Base-by-base conservation (phyloP, 371 early-diverging fungal genomes). In the Actinomucor elegans region DNA sequence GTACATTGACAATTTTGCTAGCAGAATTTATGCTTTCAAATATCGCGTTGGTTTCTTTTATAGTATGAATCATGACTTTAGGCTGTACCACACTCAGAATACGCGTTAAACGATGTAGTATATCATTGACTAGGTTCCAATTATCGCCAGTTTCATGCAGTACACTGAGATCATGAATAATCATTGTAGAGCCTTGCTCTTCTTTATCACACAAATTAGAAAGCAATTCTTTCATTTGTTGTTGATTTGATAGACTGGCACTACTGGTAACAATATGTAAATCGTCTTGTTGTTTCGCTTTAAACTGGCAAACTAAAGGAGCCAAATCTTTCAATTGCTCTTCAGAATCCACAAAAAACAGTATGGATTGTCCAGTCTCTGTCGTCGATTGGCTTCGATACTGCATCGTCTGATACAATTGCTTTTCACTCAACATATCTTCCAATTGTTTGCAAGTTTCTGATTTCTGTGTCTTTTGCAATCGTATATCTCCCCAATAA, bases 231-330 rank as follows among this genome's bases (percentile, higher is more conserved):
- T 50, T 45, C 20, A 50, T 44, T 5, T 24, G 21, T 5, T 46
- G 35, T 2, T 29, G 35, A 26, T 47, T 35, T 7, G 59, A 52
- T 18, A 59, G 35, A 11, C 52, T 55, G 15, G 18, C 32, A 3
- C 66, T 64, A 23, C 57, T 57, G 2, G 46, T 63, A 15, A 66
- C 44, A n/a, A 70, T 23, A 52, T 66, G 66, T 9, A 70, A 51
- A 37, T 54, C 52, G 3, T 48, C 40, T 10, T 47, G 28, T 24
- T 46, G 46, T 33, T 33, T 47, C 15, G 36, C 17, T 26, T 31
- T 46, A 41, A 75, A 67, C 35, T 36, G 21, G 40, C 77, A 77
- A 15, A 69, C 28, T n/a, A 71, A 29, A 7, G 67, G 57, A 1
- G 41, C 35, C 3, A 59, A 40, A 7, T 36, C 35, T 7, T 57